Percentiles rank a stretch among this genome's conserved stretches.
phyloP scores from a whole-genome alignment of 2,329 filamentous ascomycete genomes.

The Diaporthe vaccinii region DNA sequence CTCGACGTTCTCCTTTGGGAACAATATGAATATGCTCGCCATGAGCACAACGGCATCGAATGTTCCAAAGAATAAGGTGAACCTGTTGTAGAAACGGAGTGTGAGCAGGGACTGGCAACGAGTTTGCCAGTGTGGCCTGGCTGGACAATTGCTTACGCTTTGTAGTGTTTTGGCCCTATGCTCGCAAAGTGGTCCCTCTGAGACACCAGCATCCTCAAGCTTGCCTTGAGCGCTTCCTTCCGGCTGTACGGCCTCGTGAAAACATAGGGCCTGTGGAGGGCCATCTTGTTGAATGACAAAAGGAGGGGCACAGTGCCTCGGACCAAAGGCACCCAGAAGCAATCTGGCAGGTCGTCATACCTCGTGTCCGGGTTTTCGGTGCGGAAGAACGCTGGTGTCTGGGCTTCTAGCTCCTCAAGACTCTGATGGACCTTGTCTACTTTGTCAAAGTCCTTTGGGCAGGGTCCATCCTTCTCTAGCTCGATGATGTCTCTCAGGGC shows the following conservation, averaged over 20 bases:
- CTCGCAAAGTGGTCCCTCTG: slow-evolving; percentile 65
- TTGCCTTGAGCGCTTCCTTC: slow-evolving; percentile 68
- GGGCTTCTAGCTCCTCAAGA: slow-evolving; percentile 62
- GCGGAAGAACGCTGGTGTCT: slow-evolving; percentile 67
- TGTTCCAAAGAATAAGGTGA: slow-evolving; percentile 72
- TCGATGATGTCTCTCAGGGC: slow-evolving; percentile 67
- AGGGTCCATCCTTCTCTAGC: slow-evolving; percentile 68
- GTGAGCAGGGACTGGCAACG: slow-evolving; percentile 18
- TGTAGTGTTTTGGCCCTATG: slow-evolving; percentile 65
- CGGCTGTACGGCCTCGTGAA: slow-evolving; percentile 69
- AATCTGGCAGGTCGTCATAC: slow-evolving; percentile 67
- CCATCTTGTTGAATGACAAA: slow-evolving; percentile 66
- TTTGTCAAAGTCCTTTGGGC: slow-evolving; percentile 65
- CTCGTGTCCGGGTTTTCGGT: slow-evolving; percentile 68
- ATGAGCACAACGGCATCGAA: slow-evolving; percentile 75
- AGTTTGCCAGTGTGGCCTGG: neutral
- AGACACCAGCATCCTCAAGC: slow-evolving; percentile 66
- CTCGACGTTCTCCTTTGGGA: slow-evolving; percentile 67
- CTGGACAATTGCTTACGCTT: slow-evolving; percentile 50
- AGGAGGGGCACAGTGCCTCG: slow-evolving; percentile 63
- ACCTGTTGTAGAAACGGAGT: slow-evolving; percentile 48
- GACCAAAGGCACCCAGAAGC: slow-evolving; percentile 64
- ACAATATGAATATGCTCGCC: slow-evolving; percentile 72
- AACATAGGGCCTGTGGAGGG: slow-evolving; percentile 72
- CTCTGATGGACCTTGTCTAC: slow-evolving; percentile 68